Base-by-base conservation (phyloP, 495 filamentous ascomycete genomes). In the Penicillium antarcticum region DNA sequence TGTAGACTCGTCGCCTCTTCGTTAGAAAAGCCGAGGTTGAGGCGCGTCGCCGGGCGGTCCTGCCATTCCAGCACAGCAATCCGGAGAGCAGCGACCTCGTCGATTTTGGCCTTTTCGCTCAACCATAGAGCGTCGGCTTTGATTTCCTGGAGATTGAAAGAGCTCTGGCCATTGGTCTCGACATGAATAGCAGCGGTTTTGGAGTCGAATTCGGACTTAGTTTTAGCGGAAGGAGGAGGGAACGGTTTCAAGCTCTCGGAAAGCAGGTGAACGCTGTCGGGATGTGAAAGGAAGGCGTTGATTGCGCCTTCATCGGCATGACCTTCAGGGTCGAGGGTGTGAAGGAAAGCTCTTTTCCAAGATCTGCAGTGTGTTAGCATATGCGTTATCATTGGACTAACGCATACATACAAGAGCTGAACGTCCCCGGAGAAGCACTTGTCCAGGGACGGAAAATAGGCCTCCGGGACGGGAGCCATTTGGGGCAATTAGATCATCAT, bases 101-200 rank as follows among this genome's bases (percentile, higher is more conserved):
- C 87, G 51, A 97, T 84, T 12, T 79, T 77, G 11, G 85, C 81
- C 52, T 81, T 79, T 48, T 87, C 78, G 63, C 87, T 91, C 43
- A 98, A 74, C 89, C 91, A 96, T 34, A 87, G 67, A 32, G 89
- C 82, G 67, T 96, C 94, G 19, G 82, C 79, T 68, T 95, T 96
- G 60, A 97, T 84, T 67, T 89, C 78, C 19, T 86, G 82, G 41
- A 97, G 77, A 60, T 92, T 78, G 66, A 87, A 90, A 23, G 79
- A 78, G 13, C 81, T 78, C 55, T 84, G 82, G 18, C 82, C 71
- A 8, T 81, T 80, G 5, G 88, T 86, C 19, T 87, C 80, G 38
- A 91, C 84, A 65, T 96, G 86, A 45, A 97, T 95, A n/a, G 92
- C 85, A 14, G 92, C 87, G 1, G 91, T 97, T 68, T 85, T 92